These are phyloP conservation scores for Cornus kousa DNA, from an alignment of 148 eudicot species.

Conservation along the genomic window DNA sequence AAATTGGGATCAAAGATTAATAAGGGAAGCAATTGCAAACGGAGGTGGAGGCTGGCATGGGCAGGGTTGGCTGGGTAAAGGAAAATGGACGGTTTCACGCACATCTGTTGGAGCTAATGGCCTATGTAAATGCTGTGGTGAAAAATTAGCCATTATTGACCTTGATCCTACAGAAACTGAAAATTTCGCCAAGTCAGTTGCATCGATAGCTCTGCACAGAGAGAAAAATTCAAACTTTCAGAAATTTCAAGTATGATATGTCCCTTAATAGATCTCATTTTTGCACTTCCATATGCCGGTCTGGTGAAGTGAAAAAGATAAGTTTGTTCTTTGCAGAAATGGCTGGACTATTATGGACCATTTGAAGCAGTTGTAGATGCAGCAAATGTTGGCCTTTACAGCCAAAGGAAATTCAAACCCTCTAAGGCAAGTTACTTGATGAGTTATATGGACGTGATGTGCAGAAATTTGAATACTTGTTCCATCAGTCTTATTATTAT, in stretches of 20 bases:
- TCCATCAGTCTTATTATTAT: neutral
- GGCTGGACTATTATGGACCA: slow-evolving; percentile 88
- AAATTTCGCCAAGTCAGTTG: slow-evolving; percentile 82
- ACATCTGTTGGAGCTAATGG: slow-evolving; percentile 60
- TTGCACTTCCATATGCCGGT: slow-evolving; percentile 9
- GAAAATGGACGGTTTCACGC: slow-evolving; percentile 62
- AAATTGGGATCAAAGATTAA: slow-evolving; percentile 52
- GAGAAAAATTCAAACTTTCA: slow-evolving; percentile 73
- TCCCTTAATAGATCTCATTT: slow-evolving; percentile 5
- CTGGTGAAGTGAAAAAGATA: slow-evolving; percentile 12
- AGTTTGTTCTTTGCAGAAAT: slow-evolving; percentile 50
- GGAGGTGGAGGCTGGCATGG: slow-evolving; percentile 99
- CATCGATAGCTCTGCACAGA: slow-evolving; percentile 63
- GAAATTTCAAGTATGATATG: slow-evolving; percentile 72
- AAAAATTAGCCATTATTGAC: slow-evolving; percentile 70
- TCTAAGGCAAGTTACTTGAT: slow-evolving; percentile 52
- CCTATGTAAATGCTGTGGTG: slow-evolving; percentile 73
- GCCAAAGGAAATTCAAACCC: slow-evolving; percentile 64
- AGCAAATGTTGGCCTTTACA: slow-evolving; percentile 79
- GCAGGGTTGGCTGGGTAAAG: slow-evolving; percentile 80
- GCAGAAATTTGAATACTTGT: neutral
- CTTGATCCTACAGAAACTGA: slow-evolving; percentile 91
- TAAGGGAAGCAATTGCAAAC: slow-evolving; percentile 45
- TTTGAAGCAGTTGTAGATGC: slow-evolving; percentile 93
- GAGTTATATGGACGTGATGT: neutral